Conservation (phyloP, 148 eudicot species). For the Diospyros lotus region DNA sequence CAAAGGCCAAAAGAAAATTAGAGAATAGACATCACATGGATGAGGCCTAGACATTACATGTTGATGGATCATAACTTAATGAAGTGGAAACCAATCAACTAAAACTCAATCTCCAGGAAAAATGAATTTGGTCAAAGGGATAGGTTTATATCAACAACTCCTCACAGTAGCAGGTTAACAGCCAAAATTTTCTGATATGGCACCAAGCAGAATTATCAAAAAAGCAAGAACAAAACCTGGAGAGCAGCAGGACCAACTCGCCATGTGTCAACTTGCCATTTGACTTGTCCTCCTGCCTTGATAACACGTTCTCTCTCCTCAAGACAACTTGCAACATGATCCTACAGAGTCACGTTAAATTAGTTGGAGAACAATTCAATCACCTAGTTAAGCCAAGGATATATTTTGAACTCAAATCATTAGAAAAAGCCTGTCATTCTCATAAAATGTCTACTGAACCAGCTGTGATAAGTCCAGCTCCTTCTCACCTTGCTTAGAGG, state of each 20-base stretch:
- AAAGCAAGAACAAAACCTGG: conserved; percentile 48
- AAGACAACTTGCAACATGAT: conserved; percentile 79
- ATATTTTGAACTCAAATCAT: neutral
- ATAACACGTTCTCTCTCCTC: conserved; percentile 81
- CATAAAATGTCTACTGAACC: no score
- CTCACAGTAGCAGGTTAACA: neutral
- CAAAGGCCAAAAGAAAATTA: neutral
- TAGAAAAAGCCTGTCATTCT: no score
- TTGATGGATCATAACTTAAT: neutral
- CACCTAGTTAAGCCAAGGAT: neutral
- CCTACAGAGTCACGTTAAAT: conserved; percentile 41
- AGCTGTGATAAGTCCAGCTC: no score
- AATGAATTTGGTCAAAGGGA: neutral
- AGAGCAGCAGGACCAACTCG: conserved; percentile 95
- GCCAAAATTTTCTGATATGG: neutral
- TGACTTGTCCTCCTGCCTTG: conserved; percentile 66
- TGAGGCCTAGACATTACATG: neutral
- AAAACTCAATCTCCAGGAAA: neutral
- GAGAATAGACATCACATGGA: neutral
- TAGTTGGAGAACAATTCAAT: conserved; percentile 11
- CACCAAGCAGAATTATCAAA: neutral
- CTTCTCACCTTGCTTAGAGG: conserved; percentile 71
- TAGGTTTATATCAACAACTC: neutral
- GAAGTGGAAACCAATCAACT: neutral
- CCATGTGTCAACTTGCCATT: conserved; percentile 94